Base-by-base conservation (phyloP, 2,329 filamentous ascomycete genomes). In the Basipetospora chlamydospora region DNA sequence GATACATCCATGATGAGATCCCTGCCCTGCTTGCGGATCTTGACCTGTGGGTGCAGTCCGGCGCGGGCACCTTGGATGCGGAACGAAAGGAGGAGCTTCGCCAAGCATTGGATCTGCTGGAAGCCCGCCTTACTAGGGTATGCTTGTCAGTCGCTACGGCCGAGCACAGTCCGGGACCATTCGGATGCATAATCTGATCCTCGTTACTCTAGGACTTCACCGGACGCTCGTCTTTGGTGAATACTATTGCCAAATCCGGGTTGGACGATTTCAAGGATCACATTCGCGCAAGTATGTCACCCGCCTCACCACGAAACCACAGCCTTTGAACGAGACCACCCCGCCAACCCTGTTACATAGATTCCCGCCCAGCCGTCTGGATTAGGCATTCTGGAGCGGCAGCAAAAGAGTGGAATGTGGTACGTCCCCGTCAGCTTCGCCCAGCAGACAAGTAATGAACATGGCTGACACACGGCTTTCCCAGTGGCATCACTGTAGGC, bases 31-130 rank as follows among this genome's bases (percentile, higher is more conserved):
- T 67, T 1, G 54, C 52, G 13, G 53, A 59, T 2, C 39, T 63
- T 1, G 48, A 55, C 5, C 50, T 66, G 0, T 69, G 63, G 64
- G 51, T 65, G 2, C 48, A 60, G 35, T 57, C 60, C 17, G 62
- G 61, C 1, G 53, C 56, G 0, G 54, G 57, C 1, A 57, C 47
- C 21, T 45, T 50, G 15, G 50, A 44, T 31, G 55, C 54, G 0
- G 60, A 65, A 42, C 47, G 47, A 10, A 62, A 55, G 32, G 45
- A 47, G 21, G 41, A 39, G 0, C 48, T 64, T 2, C 49, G 57
- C 2, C 35, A 50, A 1, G 46, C 45, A 4, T 41, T 66, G 3
- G 41, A 54, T 25, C 39, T 41, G 2, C 37, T 61, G 7, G 55
- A 62, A 43, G 17, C 20, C 4, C 39, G 44, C 20, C 26, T 62